A percentile compares a stretch with the other conserved stretches of the same genome.
These are phyloP conservation scores for Eimeria necatrix DNA, from an alignment of 169 alveolate species.

Conservation along the genomic window DNA sequence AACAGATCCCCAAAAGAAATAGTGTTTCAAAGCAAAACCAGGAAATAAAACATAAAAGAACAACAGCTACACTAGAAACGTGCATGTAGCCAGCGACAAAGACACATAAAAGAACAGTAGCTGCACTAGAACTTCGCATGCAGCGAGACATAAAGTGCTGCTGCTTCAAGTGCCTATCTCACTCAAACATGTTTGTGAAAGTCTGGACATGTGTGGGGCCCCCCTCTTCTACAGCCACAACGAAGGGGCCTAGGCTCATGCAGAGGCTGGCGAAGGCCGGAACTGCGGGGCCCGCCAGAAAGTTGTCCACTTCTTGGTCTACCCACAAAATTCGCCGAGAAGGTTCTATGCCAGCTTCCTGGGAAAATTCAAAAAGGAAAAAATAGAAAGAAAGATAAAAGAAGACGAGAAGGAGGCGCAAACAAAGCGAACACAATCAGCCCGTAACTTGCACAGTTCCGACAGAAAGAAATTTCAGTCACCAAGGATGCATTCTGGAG, in stretches of 20 bases:
- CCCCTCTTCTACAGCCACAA: not conserved
- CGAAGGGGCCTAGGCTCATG: conserved; percentile 65
- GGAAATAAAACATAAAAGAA: not conserved
- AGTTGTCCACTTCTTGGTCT: conserved; percentile 62
- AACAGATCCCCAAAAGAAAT: not conserved
- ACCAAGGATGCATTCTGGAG: not conserved
- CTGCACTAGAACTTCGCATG: not conserved
- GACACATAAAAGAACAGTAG: not conserved
- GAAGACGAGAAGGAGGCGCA: not conserved
- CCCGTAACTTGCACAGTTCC: not conserved
- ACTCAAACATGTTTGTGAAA: conserved; percentile 56
- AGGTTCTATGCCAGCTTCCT: conserved; percentile 76
- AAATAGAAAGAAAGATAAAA: no score
- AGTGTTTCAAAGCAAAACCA: not conserved
- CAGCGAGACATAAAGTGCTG: no score
- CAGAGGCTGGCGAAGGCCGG: conserved; percentile 62
- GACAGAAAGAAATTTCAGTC: not conserved
- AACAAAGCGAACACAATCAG: not conserved
- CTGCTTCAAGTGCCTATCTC: not conserved
- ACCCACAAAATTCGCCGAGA: conserved; percentile 57
- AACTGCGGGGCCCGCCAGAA: conserved; percentile 63
- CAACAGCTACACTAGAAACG: not conserved
- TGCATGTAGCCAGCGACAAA: not conserved
- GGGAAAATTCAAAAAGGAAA: not conserved
- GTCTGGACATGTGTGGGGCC: conserved; percentile 23